Evolutionary conservation across 805 yeast genomes (phyloP).

Genomic region (Helenozyma rhizophorensis): DNA sequence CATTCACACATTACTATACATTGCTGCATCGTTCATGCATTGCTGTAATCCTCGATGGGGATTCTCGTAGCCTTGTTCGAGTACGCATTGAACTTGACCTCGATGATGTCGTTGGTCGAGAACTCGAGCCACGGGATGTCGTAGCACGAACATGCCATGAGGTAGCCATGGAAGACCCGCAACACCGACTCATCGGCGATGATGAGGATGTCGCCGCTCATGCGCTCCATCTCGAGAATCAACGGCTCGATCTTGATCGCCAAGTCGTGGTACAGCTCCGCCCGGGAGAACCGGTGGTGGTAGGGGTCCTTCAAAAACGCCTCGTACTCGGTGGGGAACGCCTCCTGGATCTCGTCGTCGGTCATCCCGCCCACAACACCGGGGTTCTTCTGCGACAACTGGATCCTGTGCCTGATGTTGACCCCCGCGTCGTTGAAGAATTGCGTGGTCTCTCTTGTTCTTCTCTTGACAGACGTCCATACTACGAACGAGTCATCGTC

Average conservation of each 20-base stretch:
- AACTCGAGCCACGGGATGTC: slow-evolving; percentile 82
- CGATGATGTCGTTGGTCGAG: slow-evolving; percentile 79
- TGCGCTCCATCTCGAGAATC: slow-evolving; percentile 88
- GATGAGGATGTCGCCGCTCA: slow-evolving; percentile 79
- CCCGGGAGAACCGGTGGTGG: slow-evolving; percentile 86
- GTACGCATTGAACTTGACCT: slow-evolving; percentile 83
- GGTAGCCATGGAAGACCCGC: slow-evolving; percentile 86
- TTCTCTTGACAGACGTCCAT: slow-evolving; percentile 91
- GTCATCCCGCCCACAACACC: slow-evolving; percentile 77
- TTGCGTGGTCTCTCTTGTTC: slow-evolving; percentile 77
- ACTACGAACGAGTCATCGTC: slow-evolving; percentile 65
- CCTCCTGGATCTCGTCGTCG: slow-evolving; percentile 51
- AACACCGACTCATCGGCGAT: slow-evolving; percentile 92
- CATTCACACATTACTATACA: not conserved
- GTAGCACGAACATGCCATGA: slow-evolving; percentile 84
- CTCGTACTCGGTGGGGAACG: slow-evolving; percentile 66
- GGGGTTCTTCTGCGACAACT: slow-evolving; percentile 82
- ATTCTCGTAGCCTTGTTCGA: slow-evolving; percentile 57
- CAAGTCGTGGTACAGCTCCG: slow-evolving; percentile 93
- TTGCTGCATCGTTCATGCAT: not conserved
- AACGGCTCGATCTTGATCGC: slow-evolving; percentile 93
- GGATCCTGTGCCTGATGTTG: slow-evolving; percentile 69
- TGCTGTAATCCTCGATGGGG: slow-evolving; percentile 21
- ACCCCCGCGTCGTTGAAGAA: slow-evolving; percentile 62
- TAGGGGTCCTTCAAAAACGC: slow-evolving; percentile 75